A percentile compares a stretch with the other conserved stretches of the same genome.
These are phyloP conservation scores for Xylaria grammica DNA, from an alignment of 495 filamentous ascomycete species.

Conservation along the genomic window DNA sequence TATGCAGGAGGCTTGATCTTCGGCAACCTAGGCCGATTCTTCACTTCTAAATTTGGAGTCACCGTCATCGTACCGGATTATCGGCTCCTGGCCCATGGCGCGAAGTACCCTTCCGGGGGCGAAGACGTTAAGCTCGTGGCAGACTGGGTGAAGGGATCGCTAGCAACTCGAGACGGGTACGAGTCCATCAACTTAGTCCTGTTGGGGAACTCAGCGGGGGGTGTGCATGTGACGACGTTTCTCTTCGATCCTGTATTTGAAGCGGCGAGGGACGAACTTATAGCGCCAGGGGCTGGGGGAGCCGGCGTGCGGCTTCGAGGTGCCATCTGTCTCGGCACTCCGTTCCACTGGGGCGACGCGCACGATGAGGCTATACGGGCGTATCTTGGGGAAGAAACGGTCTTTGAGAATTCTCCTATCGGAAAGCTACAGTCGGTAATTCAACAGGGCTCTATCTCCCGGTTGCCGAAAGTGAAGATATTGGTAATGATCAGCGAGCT, in stretches of 20 bases:
- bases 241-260: conserved; percentile 37
- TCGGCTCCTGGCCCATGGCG: conserved; percentile 45
- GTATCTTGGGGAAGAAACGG: conserved; percentile 39
- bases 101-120: conserved; percentile 45
- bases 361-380: conserved; percentile 27
- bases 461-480: conserved; percentile 34
- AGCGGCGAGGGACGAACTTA: conserved; percentile 28
- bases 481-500: conserved; percentile 43
- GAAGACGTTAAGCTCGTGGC: conserved; percentile 44
- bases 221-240: conserved; percentile 46
- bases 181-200: conserved; percentile 43
- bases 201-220: conserved; percentile 52
- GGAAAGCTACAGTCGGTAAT: conserved; percentile 36
- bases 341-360: conserved; percentile 41
- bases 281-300: conserved; percentile 24
- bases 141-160: conserved; percentile 39
- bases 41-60: conserved; percentile 42
- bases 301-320: conserved; percentile 39
- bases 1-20: conserved; percentile 41
- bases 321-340: conserved; percentile 41
- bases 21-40: conserved; percentile 48
- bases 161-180: conserved; percentile 28
- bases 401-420: conserved; percentile 33
- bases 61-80: conserved; percentile 49
- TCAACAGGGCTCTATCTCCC: conserved; percentile 30